A percentile compares a stretch with the other conserved stretches of the same genome.
These are phyloP conservation scores for Penicillium vulpinum DNA, from an alignment of 2,329 filamentous ascomycete genomes.

Conservation along the genomic window DNA sequence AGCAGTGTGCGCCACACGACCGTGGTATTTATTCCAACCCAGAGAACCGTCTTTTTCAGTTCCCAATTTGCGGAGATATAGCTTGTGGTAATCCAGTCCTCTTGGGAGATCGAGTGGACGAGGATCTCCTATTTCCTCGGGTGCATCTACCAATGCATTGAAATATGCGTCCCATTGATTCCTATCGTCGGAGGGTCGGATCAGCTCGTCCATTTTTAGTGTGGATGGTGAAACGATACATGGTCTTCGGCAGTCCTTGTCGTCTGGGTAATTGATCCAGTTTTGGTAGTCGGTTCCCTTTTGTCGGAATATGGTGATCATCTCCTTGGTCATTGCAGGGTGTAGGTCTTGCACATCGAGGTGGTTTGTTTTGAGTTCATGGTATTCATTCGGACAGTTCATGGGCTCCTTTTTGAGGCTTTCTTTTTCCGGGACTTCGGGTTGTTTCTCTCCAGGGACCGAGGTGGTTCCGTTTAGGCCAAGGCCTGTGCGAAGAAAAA, in stretches of 20 bases:
- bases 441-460: background rate
- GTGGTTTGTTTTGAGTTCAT: background rate
- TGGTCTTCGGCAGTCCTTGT: background rate
- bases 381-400: background rate
- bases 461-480: background rate
- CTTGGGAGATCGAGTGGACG: background rate
- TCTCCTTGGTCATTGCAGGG: background rate
- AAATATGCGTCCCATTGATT: background rate
- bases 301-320: background rate
- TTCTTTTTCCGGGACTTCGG: background rate
- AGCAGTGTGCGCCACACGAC: background rate
- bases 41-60: background rate
- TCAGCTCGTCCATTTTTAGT: background rate
- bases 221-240: background rate
- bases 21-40: background rate
- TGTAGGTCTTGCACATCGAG: background rate
- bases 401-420: constrained; percentile 36
- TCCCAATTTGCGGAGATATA: background rate
- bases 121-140: background rate
- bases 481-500: background rate
- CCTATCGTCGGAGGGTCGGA: background rate
- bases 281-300: background rate
- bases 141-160: background rate
- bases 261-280: background rate
- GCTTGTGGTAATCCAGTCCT: background rate